Conservation (phyloP, 163 green algal species). For the Smithsoniella earleae region DNA sequence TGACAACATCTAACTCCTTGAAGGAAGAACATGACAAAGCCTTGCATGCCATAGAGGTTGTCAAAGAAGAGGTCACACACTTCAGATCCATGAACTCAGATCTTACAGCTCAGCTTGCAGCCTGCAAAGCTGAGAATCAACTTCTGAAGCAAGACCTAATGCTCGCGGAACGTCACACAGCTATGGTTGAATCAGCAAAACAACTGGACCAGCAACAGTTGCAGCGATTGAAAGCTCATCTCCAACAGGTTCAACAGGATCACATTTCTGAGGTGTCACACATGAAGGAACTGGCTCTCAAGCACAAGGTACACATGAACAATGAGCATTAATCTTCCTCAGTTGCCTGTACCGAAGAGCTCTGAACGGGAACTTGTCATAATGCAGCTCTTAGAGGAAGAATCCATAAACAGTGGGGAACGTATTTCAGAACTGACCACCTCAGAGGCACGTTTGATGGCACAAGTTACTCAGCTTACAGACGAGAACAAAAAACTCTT, state of each 20-base stretch:
- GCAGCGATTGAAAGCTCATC: background rate
- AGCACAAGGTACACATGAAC: background rate
- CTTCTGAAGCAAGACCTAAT: background rate
- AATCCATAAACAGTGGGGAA: background rate
- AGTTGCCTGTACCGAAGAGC: too few relatives aligned
- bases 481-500: too few relatives aligned
- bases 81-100: background rate
- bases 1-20: too few relatives aligned
- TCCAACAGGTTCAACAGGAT: background rate
- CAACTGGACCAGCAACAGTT: constrained; percentile 12
- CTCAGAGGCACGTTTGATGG: background rate
- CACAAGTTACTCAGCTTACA: background rate
- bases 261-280: background rate
- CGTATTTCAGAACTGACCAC: background rate
- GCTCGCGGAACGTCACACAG: background rate
- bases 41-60: background rate
- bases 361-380: too few relatives aligned
- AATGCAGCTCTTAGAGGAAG: constrained; percentile 22
- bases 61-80: background rate
- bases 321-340: too few relatives aligned
- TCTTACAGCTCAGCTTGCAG: background rate
- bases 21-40: background rate
- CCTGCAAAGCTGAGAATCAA: background rate
- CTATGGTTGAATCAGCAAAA: background rate
- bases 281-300: background rate